Base-by-base conservation (phyloP, 257 asterid species). In the Solanum ahanhuiri region DNA sequence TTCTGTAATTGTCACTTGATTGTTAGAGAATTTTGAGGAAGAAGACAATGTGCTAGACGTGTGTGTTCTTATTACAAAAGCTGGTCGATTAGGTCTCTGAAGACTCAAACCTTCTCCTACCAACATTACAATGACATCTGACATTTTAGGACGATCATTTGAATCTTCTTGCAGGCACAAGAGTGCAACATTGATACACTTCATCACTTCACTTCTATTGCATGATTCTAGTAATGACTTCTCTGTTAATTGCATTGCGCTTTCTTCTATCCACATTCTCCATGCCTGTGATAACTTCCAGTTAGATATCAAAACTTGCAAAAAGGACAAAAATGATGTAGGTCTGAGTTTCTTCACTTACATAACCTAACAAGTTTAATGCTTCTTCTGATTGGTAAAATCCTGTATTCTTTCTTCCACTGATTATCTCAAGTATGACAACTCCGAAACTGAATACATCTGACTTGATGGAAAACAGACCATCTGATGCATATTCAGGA, bases 371-470 rank as follows among this genome's bases (percentile, higher is more conserved):
- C 33, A 89, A 89, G 81, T 82, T 89, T n/a, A 83, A 33, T 5
- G 54, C 89, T 83, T 86, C 88, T 37, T 45, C 51, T 45, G 84
- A 86, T 39, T 86, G 84, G 34, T 83, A 81, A 84, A 69, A 86
- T 70, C 87, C 66, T 8, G 83, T 69, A 31, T 83, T 87, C 37
- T 45, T 87, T 48, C 82, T 89, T 12, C 90, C 90, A 31, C 84
- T 76, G 57, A 86, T 8, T 58, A 88, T 86, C 83, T 86, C 89
- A 3, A 88, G 89, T 28, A 86, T 12, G 58, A 88, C 76, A 20
- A 88, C 86, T 14, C 90, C 86, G 85, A 88, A 86, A 54, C 87
- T 86, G 54, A 83, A 88, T 54, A 86, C 87, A 83, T 88, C 90
- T 1, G 89, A 83, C 72, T 88, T 86, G 20, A 76, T 58, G 7